Base-by-base conservation (phyloP, 2,329 filamentous ascomycete genomes). In the Penicillium frequentans region DNA sequence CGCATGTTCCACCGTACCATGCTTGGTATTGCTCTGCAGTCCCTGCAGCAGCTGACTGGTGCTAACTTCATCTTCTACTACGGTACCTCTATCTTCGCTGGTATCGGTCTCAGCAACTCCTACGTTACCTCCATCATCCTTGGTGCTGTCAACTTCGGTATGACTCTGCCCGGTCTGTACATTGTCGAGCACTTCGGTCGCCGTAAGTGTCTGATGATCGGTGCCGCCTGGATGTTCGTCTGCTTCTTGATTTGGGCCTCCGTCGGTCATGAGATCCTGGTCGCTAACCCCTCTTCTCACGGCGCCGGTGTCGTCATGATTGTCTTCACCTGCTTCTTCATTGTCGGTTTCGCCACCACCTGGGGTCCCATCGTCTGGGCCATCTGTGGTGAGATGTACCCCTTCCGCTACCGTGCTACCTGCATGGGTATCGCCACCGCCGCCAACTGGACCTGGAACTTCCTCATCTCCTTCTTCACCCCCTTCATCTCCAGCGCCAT, bases 371-470 rank as follows among this genome's bases (percentile, higher is more conserved):
- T 77, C 26, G 70, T 79, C 37, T 79, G 77, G 77, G 73, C 75
- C 23, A 75, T 79, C 64, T 73, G 74, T 56, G 73, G 72, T 54
- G 78, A 80, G 61, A 66, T 80, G 54, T 80, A 78, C 60, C 78
- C 78, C 8, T 71, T 74, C 56, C 72, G 75, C 52, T 77, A 78
- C 62, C 86, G 90, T 69, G 89, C 90, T 60, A 90, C 90, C 72
- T 86, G 86, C 62, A 90, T 91, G 82, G 90, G 89, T 13, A 77
- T 93, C 24, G 87, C 89, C 16, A 92, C 89, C 6, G 85, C 89
- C 3, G 85, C 89, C 37, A 93, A 93, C 75, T 93, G 90, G 90
- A 73, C 77, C 31, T 90, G 86, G 86, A 90, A 91, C 73, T 92
- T 92, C 74, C 74, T 89, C 66, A 79, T 90, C 62, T 85, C 84